Base-by-base conservation (phyloP, 2,329 filamentous ascomycete genomes). In the Fusarium nelsonii region DNA sequence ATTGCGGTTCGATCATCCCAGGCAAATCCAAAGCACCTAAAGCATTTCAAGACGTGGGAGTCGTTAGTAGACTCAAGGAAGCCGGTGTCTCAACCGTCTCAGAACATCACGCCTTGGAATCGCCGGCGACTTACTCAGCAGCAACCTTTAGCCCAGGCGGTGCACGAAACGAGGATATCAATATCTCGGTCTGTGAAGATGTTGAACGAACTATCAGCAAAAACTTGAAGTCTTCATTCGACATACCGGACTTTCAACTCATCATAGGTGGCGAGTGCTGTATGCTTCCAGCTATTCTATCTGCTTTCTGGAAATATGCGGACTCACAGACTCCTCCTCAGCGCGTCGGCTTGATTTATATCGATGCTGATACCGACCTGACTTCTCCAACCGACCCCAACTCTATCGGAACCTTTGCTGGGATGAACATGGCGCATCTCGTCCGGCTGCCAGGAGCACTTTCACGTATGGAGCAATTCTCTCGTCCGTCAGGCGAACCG, bases 21-120 rank as follows among this genome's bases (percentile, higher is more conserved):
- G 70, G 70, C 34, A 73, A 73, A 64, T 73, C 68, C 15, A 73
- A 73, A 48, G 70, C 68, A 2, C 70, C 70, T 0, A 15, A 69
- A 37, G 70, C 70, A 6, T 73, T 73, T 20, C 62, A 36, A 37
- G 56, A 71, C 8, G 61, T 64, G 2, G 50, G 54, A 5, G 62
- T 69, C 7, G 32, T 44, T 11, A 6, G 2, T 0, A 67, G 64
- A 18, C 43, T 71, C 1, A 32, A 4, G 48, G 23, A 58, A 6
- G 51, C 50, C 6, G 65, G 51, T 0, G 9, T 72, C 0, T 18
- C 32, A 2, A 44, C 46, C 20, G 40, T 68, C 20, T 41, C 37
- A 0, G 69, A 72, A 28, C 9, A 65, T 5, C 32, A 70, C 3
- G 58, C 69, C 2, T 12, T 72, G 2, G 44, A 68, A 9, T 36